phyloP scores from a whole-genome alignment of 805 yeast species.

The Cyberlindnera petersonii region DNA sequence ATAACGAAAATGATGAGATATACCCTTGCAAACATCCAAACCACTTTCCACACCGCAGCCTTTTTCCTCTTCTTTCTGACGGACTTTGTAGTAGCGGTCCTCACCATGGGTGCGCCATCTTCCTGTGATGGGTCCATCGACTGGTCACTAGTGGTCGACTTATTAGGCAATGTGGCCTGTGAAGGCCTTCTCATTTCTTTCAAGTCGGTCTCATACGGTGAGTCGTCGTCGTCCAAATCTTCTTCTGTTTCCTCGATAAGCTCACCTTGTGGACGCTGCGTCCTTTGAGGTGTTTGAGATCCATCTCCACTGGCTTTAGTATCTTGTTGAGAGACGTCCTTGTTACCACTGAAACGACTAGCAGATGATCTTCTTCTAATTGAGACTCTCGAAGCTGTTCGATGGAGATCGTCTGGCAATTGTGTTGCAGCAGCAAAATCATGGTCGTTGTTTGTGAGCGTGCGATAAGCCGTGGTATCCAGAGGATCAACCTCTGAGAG shows the following conservation, averaged over 20 bases:
- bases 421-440: constrained; percentile 13
- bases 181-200: not conserved
- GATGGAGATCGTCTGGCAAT: constrained; percentile 9
- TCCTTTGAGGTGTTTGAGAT: too few relatives aligned
- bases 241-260: constrained; percentile 2
- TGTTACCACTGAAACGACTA: not conserved
- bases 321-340: not conserved
- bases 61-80: constrained; percentile 14
- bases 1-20: constrained; percentile 22
- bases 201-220: not conserved
- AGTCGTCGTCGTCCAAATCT: not conserved
- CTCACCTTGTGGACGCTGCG: not conserved
- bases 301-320: not conserved
- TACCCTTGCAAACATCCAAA: constrained; percentile 13
- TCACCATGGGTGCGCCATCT: constrained; percentile 2
- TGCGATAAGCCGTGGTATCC: constrained; percentile 11
- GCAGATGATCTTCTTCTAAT: constrained; percentile 9
- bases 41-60: constrained; percentile 13
- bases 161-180: not conserved
- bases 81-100: constrained; percentile 11
- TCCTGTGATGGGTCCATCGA: not conserved
- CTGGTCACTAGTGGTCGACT: not conserved
- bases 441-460: constrained; percentile 11
- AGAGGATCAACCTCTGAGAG: constrained; percentile 17
- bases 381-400: constrained; percentile 6